Conservation (phyloP, 768 basidiomycete genomes). For the Leccinum imitatum region DNA sequence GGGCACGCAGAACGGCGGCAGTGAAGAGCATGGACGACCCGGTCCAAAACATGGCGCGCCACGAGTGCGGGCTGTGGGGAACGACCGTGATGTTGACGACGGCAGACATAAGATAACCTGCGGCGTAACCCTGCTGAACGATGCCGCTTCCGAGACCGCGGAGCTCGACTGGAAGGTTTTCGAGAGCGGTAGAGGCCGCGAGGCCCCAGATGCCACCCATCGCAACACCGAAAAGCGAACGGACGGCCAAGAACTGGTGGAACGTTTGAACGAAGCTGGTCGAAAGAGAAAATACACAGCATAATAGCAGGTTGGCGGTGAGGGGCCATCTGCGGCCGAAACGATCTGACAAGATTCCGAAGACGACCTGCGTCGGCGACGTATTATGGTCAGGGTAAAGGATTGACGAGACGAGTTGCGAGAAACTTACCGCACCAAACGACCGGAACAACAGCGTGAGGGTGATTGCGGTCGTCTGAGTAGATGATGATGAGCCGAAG, state of each 20-base stretch:
- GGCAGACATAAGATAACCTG: constrained; percentile 84
- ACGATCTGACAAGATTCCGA: constrained; percentile 82
- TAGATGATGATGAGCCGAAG: constrained; percentile 2
- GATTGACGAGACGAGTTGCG: not conserved
- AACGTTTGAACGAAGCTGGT: constrained; percentile 81
- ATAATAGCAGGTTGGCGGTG: constrained; percentile 69
- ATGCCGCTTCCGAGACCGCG: constrained; percentile 87
- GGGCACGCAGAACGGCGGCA: constrained; percentile 62
- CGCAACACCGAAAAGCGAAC: constrained; percentile 80
- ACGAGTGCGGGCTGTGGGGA: constrained; percentile 37
- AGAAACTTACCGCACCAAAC: constrained; percentile 55
- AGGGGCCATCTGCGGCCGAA: constrained; percentile 95
- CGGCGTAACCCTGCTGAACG: constrained; percentile 90
- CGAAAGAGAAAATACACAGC: constrained; percentile 72
- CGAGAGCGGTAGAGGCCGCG: constrained; percentile 78
- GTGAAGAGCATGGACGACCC: constrained; percentile 68
- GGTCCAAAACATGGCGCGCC: constrained; percentile 84
- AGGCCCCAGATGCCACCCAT: constrained; percentile 94
- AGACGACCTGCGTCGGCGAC: constrained; percentile 46
- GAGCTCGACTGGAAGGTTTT: constrained; percentile 87
- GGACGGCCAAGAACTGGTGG: constrained; percentile 72
- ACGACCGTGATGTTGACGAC: constrained; percentile 73
- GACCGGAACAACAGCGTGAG: constrained; percentile 89
- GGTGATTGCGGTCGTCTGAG: constrained; percentile 78
- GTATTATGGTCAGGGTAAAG: not conserved